Evolutionary conservation across 768 basidiomycete genomes (phyloP), one percentile per base, ranked within the genome.

Genomic region (Macrolepiota albuminosa): DNA sequence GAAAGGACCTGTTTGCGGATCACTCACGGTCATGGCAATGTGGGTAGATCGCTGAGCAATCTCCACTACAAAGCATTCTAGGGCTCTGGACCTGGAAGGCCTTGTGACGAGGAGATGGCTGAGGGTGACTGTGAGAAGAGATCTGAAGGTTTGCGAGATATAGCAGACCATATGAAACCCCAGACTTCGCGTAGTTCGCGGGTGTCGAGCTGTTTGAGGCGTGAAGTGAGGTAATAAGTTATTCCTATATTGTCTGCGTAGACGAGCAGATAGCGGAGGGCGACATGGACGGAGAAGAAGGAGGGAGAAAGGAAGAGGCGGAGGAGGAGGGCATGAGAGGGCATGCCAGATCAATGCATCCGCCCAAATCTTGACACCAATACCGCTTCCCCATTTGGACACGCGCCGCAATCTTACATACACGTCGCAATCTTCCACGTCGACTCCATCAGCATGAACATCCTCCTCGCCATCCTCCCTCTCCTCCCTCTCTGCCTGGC

Each of bases 81-180:
- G 79, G 14, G 97, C 97, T 55, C 90, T 84, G 2, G 95, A 97
- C 67, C 87, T 86, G 6, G 95, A 92, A 1, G 95, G 94, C 57
- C 91, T 85, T 4, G 96, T 97, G 55, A 98, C 85, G 59, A 98
- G 86, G 40, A 99, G 85, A 77, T 99, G 95, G 72, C 96, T 98
- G 69, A 47, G 58, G 59, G 50, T 61, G 16, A 24, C 61, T 58
- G 58, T 61, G 61, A 58, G 45, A 55, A 62, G 53, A 18, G 49
- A 64, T 37, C 4, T 21, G 49, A 50, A 51, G 49, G 34, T 7
- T 21, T 46, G 16, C 51, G 29, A 62, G 36, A 68, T 72, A 26
- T 74, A 47, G 42, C 59, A 36, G 69, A 92, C 91, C 90, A 93
- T 74, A 94, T 79, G 72, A 94, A 93, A 26, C 91, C 90, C 92